phyloP scores from a whole-genome alignment of 2,329 filamentous ascomycete genomes.

The Neurospora crassa region DNA sequence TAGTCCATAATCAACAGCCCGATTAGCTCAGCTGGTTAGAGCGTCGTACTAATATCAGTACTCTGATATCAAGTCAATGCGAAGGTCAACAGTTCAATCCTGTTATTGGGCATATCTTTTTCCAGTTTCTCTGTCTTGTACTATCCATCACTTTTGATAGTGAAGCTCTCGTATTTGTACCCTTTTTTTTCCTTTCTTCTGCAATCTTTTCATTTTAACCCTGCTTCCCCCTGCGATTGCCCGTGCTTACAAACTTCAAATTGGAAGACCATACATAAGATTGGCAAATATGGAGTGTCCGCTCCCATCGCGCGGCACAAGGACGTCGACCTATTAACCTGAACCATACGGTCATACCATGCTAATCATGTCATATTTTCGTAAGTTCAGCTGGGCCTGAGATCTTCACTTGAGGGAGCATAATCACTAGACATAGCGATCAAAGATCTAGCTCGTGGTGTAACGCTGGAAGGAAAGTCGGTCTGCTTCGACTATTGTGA shows the following conservation, averaged over 20 bases:
- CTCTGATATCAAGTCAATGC: too few relatives aligned
- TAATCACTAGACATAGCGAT: background rate
- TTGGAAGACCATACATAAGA: background rate
- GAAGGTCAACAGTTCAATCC: background rate
- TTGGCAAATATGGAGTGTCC: background rate
- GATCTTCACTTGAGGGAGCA: background rate
- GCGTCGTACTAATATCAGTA: background rate
- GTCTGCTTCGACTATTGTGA: background rate
- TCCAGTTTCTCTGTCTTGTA: background rate
- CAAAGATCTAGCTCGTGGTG: background rate
- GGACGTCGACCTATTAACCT: background rate
- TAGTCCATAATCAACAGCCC: background rate
- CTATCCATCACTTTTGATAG: too few relatives aligned
- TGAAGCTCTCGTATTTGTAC: background rate
- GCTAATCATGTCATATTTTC: background rate
- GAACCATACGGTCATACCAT: background rate
- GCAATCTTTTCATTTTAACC: background rate
- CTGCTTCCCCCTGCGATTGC: background rate
- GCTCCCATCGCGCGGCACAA: background rate
- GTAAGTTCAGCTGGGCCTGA: background rate
- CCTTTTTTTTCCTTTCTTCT: background rate
- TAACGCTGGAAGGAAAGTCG: background rate
- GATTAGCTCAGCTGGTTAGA: conserved; percentile 1
- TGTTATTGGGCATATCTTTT: background rate
- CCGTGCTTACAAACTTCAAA: background rate